These are phyloP conservation scores for Camellia lanceoleosa DNA, from an alignment of 148 eudicot genomes.

Conservation along the genomic window DNA sequence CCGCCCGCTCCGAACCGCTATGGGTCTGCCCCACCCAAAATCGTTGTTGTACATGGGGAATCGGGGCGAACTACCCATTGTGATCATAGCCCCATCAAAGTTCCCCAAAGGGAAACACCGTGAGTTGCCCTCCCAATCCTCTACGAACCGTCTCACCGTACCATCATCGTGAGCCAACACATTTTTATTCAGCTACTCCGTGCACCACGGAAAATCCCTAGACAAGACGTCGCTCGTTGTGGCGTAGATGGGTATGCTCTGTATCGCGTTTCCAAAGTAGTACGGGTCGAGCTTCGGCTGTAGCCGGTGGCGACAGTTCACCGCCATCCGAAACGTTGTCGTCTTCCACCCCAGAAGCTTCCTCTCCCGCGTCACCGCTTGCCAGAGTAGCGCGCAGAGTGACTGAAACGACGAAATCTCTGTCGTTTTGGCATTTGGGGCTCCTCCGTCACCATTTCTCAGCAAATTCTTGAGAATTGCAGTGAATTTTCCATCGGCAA, in stretches of 20 bases:
- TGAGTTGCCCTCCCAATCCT: constrained; percentile 36
- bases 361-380: constrained; percentile 72
- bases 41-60: constrained; percentile 43
- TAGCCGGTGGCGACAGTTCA: constrained; percentile 63
- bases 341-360: constrained; percentile 27
- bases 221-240: constrained; percentile 43
- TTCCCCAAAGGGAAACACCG: constrained; percentile 26
- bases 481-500: constrained; percentile 20
- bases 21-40: constrained; percentile 56
- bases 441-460: neutral
- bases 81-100: constrained; percentile 29
- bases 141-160: constrained; percentile 12
- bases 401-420: constrained; percentile 71
- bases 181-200: constrained; percentile 49
- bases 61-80: constrained; percentile 41
- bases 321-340: constrained; percentile 80
- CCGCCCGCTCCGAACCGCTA: constrained; percentile 67
- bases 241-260: constrained; percentile 61
- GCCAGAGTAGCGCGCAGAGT: constrained; percentile 55
- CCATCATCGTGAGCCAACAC: constrained; percentile 23
- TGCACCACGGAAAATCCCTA: constrained; percentile 58
- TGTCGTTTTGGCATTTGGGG: constrained; percentile 24
- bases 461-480: constrained; percentile 38
- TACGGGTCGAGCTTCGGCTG: constrained; percentile 56
- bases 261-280: constrained; percentile 78